A percentile compares a stretch with the other conserved stretches of the same genome.
These are phyloP conservation scores for Irpex rosettiformis DNA, from an alignment of 1,284 basidiomycete species.

Conservation along the genomic window DNA sequence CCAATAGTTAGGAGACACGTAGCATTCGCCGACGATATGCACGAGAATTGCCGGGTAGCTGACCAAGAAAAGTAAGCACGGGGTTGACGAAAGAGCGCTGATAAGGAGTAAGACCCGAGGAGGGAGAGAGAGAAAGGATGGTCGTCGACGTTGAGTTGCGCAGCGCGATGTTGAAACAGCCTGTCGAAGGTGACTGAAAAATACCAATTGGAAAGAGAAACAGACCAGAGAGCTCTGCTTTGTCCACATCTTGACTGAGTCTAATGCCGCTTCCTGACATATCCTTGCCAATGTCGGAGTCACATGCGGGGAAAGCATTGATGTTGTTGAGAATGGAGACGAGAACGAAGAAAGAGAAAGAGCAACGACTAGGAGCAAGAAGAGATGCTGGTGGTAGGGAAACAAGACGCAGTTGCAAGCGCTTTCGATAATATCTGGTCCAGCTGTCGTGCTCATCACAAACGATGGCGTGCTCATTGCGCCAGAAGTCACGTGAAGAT, in stretches of 20 bases:
- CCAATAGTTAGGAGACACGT: neutral
- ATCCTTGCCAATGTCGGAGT: no score
- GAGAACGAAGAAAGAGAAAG: neutral
- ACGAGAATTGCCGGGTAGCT: neutral
- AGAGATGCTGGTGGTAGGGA: conserved; percentile 8
- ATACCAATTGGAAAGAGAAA: neutral
- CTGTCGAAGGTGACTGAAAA: neutral
- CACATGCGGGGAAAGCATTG: neutral
- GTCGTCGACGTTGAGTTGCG: neutral
- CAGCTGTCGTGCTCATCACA: conserved; percentile 4
- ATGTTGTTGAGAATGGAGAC: neutral
- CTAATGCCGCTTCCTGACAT: neutral
- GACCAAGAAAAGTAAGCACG: neutral
- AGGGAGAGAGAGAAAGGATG: neutral
- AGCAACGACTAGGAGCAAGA: neutral
- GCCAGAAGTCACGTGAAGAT: conserved; percentile 18
- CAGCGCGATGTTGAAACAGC: neutral
- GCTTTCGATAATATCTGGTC: neutral
- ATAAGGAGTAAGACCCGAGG: neutral
- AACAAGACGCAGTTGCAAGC: neutral
- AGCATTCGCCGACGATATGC: neutral
- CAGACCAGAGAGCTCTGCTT: neutral
- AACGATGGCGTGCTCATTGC: conserved; percentile 26
- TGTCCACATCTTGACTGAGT: neutral
- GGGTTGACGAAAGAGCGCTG: neutral